Evolutionary conservation across 2,329 filamentous ascomycete genomes (phyloP).

Genomic region (Botryosphaeria dothidea): DNA sequence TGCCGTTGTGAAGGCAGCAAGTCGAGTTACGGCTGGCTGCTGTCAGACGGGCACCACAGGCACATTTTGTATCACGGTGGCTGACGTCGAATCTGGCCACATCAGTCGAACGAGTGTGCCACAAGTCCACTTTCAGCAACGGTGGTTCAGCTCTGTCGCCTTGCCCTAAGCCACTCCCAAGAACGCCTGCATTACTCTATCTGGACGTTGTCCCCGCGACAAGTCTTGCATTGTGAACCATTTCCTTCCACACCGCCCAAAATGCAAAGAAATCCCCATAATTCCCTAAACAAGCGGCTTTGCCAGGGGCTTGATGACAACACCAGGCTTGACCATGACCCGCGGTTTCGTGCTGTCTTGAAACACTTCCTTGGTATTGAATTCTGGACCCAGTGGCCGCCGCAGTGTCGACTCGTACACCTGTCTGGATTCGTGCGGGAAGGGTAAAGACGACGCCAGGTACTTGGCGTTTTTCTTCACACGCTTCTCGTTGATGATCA

Average conservation of each 20-base stretch:
- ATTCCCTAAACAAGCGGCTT: conserved; percentile 62
- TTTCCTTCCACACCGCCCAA: not conserved
- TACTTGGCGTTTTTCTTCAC: conserved; percentile 92
- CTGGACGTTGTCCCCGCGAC: conserved; percentile 15
- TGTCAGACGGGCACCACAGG: not conserved
- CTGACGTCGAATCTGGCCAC: not conserved
- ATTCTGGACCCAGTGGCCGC: conserved; percentile 88
- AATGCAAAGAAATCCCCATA: not conserved
- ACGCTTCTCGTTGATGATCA: conserved; percentile 90
- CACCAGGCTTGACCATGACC: conserved; percentile 84
- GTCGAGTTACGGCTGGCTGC: not conserved
- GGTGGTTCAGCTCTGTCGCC: not conserved
- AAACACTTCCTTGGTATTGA: conserved; percentile 94
- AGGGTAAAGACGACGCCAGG: conserved; percentile 78
- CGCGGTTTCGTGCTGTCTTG: conserved; percentile 87
- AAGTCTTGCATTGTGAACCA: conserved; percentile 11
- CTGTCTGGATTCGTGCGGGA: conserved; percentile 81
- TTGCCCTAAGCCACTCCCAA: not conserved
- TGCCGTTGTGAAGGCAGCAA: not conserved
- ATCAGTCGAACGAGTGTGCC: not conserved
- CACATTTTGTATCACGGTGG: conserved; percentile 5
- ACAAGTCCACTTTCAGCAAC: not conserved
- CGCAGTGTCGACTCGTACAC: conserved; percentile 90
- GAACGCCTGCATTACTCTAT: conserved; percentile 15
- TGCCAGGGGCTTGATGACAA: conserved; percentile 82